Evolutionary conservation across 2,329 filamentous ascomycete genomes (phyloP).

Genomic region (Aspergillus ustus): DNA sequence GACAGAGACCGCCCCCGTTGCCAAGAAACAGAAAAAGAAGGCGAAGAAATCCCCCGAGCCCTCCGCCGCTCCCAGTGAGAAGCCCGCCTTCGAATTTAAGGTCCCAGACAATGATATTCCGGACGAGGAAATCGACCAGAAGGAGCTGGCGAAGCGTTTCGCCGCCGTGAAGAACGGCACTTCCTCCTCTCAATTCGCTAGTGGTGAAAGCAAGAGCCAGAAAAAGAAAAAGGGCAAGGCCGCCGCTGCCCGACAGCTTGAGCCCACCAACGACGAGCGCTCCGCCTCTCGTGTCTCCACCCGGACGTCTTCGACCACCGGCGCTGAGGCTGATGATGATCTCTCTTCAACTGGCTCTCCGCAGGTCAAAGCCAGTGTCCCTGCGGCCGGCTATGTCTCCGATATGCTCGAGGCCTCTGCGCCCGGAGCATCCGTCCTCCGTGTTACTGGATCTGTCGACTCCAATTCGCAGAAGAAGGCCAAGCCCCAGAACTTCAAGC

Average conservation of each 20-base stretch:
- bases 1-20: slow-evolving; percentile 33
- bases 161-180: slow-evolving; percentile 72
- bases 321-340: slow-evolving; percentile 80
- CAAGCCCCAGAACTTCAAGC: slow-evolving; percentile 63
- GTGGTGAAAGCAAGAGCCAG: slow-evolving; percentile 45
- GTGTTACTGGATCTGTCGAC: slow-evolving; percentile 70
- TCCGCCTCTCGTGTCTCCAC: slow-evolving; percentile 53
- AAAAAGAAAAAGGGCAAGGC: slow-evolving; percentile 74
- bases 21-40: slow-evolving; percentile 51
- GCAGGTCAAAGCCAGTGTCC: slow-evolving; percentile 49
- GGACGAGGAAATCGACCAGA: slow-evolving; percentile 69
- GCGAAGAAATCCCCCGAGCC: slow-evolving; percentile 38
- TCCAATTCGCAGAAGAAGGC: slow-evolving; percentile 57
- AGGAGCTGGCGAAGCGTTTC: slow-evolving; percentile 77
- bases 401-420: slow-evolving; percentile 86
- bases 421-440: slow-evolving; percentile 73
- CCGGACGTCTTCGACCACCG: slow-evolving; percentile 71
- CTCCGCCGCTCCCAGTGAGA: slow-evolving; percentile 34
- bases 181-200: slow-evolving; percentile 56
- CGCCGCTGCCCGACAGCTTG: slow-evolving; percentile 54
- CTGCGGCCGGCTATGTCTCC: slow-evolving; percentile 68
- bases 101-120: slow-evolving; percentile 37
- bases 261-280: slow-evolving; percentile 50
- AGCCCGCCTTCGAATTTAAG: slow-evolving; percentile 34
- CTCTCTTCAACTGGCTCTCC: slow-evolving; percentile 73